Conservation (phyloP, 108 stramenopile species). For the Seminavis robusta region DNA sequence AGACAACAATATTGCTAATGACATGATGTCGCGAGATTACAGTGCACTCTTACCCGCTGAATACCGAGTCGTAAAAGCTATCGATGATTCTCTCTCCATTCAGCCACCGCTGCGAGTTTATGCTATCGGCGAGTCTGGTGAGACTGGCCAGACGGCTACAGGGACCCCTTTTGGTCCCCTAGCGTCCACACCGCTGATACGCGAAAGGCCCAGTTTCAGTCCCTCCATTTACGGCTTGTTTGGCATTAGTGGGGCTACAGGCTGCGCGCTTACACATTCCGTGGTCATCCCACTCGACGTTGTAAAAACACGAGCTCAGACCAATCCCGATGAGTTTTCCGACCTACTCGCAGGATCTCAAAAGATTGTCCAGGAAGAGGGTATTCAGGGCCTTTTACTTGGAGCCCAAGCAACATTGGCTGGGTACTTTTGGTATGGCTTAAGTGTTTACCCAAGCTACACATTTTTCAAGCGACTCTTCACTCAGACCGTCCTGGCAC, state of each 20-base stretch:
- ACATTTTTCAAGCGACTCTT: conserved; percentile 83
- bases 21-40: conserved; percentile 13
- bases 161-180: conserved; percentile 69
- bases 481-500: conserved; percentile 33
- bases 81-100: conserved; percentile 29
- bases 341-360: conserved; percentile 7
- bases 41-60: conserved; percentile 33
- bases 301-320: conserved; percentile 85
- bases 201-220: conserved; percentile 43
- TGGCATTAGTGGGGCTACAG: conserved; percentile 82
- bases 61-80: conserved; percentile 15
- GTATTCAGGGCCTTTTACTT: conserved; percentile 57
- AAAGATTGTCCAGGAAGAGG: conserved; percentile 68
- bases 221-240: conserved; percentile 61
- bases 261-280: conserved; percentile 87
- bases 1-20: neutral
- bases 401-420: conserved; percentile 89
- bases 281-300: conserved; percentile 91
- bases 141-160: conserved; percentile 30
- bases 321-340: conserved; percentile 58
- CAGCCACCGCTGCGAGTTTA: conserved; percentile 12
- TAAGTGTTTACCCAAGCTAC: conserved; percentile 91
- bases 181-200: conserved; percentile 40
- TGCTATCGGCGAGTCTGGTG: neutral
- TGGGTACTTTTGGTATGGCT: conserved; percentile 93